Evolutionary conservation across 345 rosid species (phyloP), one percentile per base, ranked within the genome.

Genomic region (Combretum micranthum): DNA sequence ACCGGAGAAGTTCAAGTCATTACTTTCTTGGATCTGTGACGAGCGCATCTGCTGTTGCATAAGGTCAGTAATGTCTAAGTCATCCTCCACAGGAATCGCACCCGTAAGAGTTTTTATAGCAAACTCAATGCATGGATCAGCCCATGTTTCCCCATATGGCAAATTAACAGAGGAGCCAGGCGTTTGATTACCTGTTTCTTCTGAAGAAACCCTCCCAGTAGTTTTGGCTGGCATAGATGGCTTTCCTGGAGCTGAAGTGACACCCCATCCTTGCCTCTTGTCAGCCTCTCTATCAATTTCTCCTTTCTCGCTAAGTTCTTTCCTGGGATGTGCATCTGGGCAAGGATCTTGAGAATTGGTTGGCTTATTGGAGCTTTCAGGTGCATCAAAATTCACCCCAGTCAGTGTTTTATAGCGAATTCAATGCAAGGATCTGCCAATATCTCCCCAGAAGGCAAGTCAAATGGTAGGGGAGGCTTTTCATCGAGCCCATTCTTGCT

Each of bases 341-440:
- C 46, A 20, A 13, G 44, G 17, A 32, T 42, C 32, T 55, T 62
- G 60, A 60, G 64, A 50, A 47, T 55, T 72, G 54, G 67, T 73
- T 44, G 80, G 64, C 54, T 72, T 50, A 47, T 71, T 66, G 44
- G 69, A 54, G 50, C 47, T 53, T 51, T 61, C 72, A 4, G 78
- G 70, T 63, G 67, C 73, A 23, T 66, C 78, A 55, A 83, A 74
- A 0, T 84, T 59, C 52, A 69, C 69, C 58, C 90, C 99, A 0
- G 97, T 92, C 13, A 92, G 91, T 18, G 91, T 92, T 77, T 77
- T 48, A 93, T 87, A 48, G 99, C 99, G 75, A 93, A 93, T 48
- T 95, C 99, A 18, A 93, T 93, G 78, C 99, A 93, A 39, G 99
- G 97, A 64, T 93, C 99, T 42, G 77, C 68, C 72, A 91, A 80